Evolutionary conservation across 164 flowering plant genomes (phyloP), one percentile per base, ranked within the genome.

Genomic region (Nymphaea thermarum): DNA sequence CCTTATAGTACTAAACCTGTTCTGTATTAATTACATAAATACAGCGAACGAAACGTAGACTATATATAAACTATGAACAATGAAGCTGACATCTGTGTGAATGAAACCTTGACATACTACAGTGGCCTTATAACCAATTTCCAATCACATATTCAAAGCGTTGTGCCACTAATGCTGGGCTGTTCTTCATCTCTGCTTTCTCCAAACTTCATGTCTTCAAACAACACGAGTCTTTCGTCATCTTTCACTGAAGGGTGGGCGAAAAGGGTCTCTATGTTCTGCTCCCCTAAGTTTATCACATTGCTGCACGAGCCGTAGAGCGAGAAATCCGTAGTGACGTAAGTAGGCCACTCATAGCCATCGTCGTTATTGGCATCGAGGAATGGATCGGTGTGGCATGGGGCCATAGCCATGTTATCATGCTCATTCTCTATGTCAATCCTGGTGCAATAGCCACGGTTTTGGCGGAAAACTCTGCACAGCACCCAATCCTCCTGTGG

Each of bases 401-500:
- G 57, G 14, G 8, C 14, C 60, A 59, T 55, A 12, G 41, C 60
- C 60, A 72, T 64, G 44, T 69, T 70, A 45, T 80, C 77, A 47
- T 60, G 72, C 65, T 77, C 72, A 63, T 71, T 65, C 36, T 74
- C 71, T 4, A 75, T 62, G 65, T 70, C 74, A 15, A 42, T 43
- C 12, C 63, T 71, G 44, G 16, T 62, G 25, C 63, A 55, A 59
- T 80, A 86, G 69, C 72, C 79, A 44, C 80, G 84, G 82, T 80
- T 69, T 65, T 86, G 85, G 80, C 81, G 79, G 60, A 90, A 90
- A 2, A 86, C 96, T 80, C 93, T 81, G 55, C 96, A 90, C 64
- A 90, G 68, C 36, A 88, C 96, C 96, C 97, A 90, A 66, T 90
- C 91, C 71, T 89, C 96, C 94, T 90, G 90, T 55, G 61, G 62